Conservation (phyloP, 495 filamentous ascomycete genomes). For the Aspergillus cavernicola region DNA sequence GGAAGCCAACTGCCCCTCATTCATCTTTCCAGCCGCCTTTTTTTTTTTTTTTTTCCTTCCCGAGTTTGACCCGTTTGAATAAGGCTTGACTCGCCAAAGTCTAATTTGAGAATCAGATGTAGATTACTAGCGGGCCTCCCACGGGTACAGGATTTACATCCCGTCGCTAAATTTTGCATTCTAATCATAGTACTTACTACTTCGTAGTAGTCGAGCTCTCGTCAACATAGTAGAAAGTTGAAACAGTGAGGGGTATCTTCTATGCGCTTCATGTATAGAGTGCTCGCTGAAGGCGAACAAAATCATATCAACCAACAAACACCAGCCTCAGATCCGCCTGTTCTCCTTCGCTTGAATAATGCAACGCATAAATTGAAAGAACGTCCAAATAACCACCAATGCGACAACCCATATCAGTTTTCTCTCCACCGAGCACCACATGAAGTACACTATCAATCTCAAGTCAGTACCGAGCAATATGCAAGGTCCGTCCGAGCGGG, state of each 20-base stretch:
- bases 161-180: too few species aligned
- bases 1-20: slow-evolving; percentile 13
- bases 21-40: background rate
- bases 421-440: slow-evolving; percentile 47
- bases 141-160: too few species aligned
- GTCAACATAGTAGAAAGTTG: background rate
- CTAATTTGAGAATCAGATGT: background rate
- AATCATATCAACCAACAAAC: background rate
- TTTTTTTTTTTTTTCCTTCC: background rate
- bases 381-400: background rate
- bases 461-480: slow-evolving; percentile 26
- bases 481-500: slow-evolving; percentile 18
- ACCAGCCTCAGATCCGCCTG: slow-evolving; percentile 1
- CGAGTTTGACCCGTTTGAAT: slow-evolving; percentile 3
- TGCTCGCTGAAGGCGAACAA: background rate
- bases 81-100: slow-evolving; percentile 2
- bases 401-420: slow-evolving; percentile 24
- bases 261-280: background rate
- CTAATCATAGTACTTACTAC: too few species aligned
- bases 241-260: slow-evolving; percentile 3
- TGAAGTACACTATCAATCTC: slow-evolving; percentile 36
- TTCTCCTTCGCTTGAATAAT: slow-evolving; percentile 8
- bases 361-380: background rate
- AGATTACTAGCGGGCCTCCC: too few species aligned
- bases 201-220: background rate